Percentiles rank a stretch among this genome's conserved stretches.
These are phyloP conservation scores for Ganoderma boninense DNA, from an alignment of 1,284 basidiomycete genomes.

Conservation along the genomic window DNA sequence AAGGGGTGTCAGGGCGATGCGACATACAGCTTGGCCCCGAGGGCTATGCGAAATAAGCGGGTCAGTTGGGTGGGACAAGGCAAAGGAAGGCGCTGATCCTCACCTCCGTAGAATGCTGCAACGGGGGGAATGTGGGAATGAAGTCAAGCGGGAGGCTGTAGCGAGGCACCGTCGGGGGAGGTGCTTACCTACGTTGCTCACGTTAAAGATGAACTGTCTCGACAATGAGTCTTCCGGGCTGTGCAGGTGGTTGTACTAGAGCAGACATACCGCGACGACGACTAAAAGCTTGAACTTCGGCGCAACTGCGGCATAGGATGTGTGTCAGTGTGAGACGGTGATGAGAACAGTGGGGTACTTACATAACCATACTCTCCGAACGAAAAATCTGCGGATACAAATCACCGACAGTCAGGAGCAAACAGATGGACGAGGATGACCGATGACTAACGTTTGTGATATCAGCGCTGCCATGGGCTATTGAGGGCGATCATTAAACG, in stretches of 20 bases:
- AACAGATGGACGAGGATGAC: not conserved
- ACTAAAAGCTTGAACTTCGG: no score
- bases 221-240: no score
- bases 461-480: constrained; percentile 17
- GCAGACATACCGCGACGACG: no score
- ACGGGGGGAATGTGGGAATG: no score
- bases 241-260: no score
- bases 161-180: no score
- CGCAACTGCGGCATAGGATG: no score
- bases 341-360: not conserved
- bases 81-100: not conserved
- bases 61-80: not conserved
- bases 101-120: constrained; percentile 16
- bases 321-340: no score
- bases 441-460: constrained; percentile 6
- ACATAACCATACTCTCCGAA: constrained; percentile 19
- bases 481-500: not conserved
- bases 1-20: not conserved
- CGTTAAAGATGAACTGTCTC: no score
- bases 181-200: no score
- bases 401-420: not conserved
- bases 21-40: constrained; percentile 14
- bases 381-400: constrained; percentile 12
- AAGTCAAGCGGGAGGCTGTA: no score
- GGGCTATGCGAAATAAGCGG: not conserved